Evolutionary conservation across 148 eudicot species (phyloP).

Genomic region (Chenopodium album): DNA sequence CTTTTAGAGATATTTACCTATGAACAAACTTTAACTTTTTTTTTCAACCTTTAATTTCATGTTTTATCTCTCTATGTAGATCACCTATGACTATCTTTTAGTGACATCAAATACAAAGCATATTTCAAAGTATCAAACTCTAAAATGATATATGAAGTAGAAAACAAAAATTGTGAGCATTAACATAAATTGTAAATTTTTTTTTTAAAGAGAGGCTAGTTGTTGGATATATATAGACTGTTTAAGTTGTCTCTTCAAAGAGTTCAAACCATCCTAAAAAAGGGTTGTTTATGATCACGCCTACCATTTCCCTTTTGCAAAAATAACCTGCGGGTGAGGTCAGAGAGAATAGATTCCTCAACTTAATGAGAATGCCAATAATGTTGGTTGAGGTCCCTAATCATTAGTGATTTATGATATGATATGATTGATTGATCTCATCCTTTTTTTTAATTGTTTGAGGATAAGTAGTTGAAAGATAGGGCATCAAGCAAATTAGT

Average conservation of each 20-base stretch:
- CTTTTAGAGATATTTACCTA: too few relatives aligned
- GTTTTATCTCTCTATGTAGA: too few relatives aligned
- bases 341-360: conserved; percentile 13
- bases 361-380: conserved; percentile 2
- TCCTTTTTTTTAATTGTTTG: background rate
- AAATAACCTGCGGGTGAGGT: conserved; percentile 15
- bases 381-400: conserved; percentile 20
- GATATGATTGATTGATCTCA: conserved; percentile 26
- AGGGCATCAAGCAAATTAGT: conserved; percentile 9
- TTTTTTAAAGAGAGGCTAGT: too few relatives aligned
- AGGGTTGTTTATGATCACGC: conserved; percentile 17
- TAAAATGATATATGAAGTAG: too few relatives aligned
- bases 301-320: background rate
- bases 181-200: background rate
- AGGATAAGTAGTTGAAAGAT: background rate
- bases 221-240: too few relatives aligned
- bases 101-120: too few relatives aligned
- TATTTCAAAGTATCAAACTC: background rate
- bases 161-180: background rate
- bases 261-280: background rate
- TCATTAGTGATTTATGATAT: conserved; percentile 22
- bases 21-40: too few relatives aligned
- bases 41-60: too few relatives aligned
- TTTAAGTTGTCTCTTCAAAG: background rate
- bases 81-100: too few relatives aligned